These are phyloP conservation scores for Lentithecium fluviatile DNA, from an alignment of 495 filamentous ascomycete genomes.

Conservation along the genomic window DNA sequence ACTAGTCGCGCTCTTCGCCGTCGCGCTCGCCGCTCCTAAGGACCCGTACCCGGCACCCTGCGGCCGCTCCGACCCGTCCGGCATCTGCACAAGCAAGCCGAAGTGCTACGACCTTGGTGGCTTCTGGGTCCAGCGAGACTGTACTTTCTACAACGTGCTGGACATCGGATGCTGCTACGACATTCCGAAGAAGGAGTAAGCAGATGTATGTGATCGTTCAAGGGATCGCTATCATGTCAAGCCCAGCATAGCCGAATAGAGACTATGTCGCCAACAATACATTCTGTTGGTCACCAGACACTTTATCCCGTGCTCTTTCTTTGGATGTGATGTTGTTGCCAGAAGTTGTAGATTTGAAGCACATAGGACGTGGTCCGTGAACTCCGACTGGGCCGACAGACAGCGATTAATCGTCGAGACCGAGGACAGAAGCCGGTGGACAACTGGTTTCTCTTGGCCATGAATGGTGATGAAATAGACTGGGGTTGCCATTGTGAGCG, in stretches of 20 bases:
- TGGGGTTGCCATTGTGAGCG: too few relatives aligned
- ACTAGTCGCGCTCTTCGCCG: constrained; percentile 11
- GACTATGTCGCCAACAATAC: background rate
- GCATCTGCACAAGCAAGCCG: constrained; percentile 21
- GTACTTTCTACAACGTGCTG: constrained; percentile 29
- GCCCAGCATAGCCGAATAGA: background rate
- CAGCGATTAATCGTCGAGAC: too few relatives aligned
- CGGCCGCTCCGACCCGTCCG: constrained; percentile 26
- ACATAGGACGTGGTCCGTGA: too few relatives aligned
- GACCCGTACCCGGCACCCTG: constrained; percentile 33
- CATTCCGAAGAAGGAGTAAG: constrained; percentile 23
- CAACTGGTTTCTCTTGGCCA: too few relatives aligned
- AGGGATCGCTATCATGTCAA: background rate
- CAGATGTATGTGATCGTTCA: background rate
- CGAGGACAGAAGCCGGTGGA: too few relatives aligned
- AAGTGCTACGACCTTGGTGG: constrained; percentile 21
- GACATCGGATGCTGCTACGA: constrained; percentile 35
- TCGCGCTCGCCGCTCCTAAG: constrained; percentile 15
- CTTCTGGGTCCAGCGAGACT: constrained; percentile 28
- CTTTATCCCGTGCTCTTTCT: too few relatives aligned
- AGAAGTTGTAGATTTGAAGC: too few relatives aligned
- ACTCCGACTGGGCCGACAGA: too few relatives aligned
- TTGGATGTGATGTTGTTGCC: too few relatives aligned
- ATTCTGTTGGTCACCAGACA: background rate
- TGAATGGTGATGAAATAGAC: too few relatives aligned